Evolutionary conservation across 805 yeast genomes (phyloP).

Genomic region (Schizosaccharomyces octosporus): DNA sequence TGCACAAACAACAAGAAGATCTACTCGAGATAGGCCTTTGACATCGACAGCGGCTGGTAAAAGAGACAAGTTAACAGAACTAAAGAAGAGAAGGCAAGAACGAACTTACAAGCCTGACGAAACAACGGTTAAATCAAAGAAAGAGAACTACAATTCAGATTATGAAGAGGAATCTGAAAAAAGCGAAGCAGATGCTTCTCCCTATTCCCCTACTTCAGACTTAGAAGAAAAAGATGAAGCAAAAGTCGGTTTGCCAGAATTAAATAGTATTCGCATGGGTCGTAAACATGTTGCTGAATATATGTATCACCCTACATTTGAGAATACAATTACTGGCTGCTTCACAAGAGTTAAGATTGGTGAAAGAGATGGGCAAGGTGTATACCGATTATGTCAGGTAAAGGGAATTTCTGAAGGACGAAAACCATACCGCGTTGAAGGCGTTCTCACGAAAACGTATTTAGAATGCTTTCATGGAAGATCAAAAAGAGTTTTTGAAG

Average conservation of each 20-base stretch:
- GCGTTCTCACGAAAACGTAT: constrained; percentile 28
- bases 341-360: constrained; percentile 73
- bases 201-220: constrained; percentile 16
- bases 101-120: constrained; percentile 10
- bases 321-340: constrained; percentile 38
- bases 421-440: constrained; percentile 27
- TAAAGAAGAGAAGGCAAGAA: constrained; percentile 52
- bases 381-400: constrained; percentile 65
- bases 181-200: constrained; percentile 18
- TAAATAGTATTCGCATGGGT: constrained; percentile 54
- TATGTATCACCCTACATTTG: constrained; percentile 64
- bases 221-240: constrained; percentile 11
- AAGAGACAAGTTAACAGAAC: constrained; percentile 38
- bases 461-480: constrained; percentile 64
- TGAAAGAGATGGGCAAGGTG: constrained; percentile 29
- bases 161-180: constrained; percentile 11
- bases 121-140: background rate
- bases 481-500: constrained; percentile 46
- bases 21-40: constrained; percentile 17
- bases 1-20: constrained; percentile 2
- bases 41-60: constrained; percentile 17
- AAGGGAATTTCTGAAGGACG: constrained; percentile 18
- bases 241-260: constrained; percentile 29
- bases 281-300: constrained; percentile 49
- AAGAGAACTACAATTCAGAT: background rate